Conservation (phyloP, 331 rosid species). For the Malus hybrid region DNA sequence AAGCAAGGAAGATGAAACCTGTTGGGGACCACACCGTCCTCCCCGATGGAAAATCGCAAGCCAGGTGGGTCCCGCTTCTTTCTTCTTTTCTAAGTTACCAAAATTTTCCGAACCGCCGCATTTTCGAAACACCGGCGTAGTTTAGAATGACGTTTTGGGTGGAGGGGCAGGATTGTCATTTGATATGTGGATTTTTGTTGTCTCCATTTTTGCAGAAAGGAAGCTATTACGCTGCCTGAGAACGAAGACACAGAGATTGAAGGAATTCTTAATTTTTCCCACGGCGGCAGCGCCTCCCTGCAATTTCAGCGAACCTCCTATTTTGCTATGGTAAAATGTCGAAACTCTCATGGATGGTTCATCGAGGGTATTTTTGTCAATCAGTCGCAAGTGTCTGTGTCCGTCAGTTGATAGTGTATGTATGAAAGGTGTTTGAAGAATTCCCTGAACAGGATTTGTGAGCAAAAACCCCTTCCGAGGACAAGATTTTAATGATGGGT, state of each 20-base stretch:
- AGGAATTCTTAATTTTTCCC: constrained; percentile 35
- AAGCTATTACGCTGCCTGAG: constrained; percentile 59
- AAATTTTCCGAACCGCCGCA: not conserved
- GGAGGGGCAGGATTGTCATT: not conserved
- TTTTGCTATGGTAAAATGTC: constrained; percentile 50
- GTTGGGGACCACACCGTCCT: constrained; percentile 52
- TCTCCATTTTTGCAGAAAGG: constrained; percentile 39
- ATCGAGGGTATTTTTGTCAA: not conserved
- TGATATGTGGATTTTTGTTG: not conserved
- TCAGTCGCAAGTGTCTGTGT: not conserved
- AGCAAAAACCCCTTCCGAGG: not conserved
- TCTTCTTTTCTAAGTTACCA: not conserved
- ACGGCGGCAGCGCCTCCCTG: constrained; percentile 17
- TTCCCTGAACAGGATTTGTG: not conserved
- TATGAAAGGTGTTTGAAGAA: not conserved
- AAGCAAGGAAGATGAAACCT: constrained; percentile 68
- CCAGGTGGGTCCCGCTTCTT: constrained; percentile 44
- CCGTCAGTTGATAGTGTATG: not conserved
- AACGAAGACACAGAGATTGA: constrained; percentile 30
- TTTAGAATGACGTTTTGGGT: not conserved
- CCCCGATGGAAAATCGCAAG: constrained; percentile 66
- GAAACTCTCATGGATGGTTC: not conserved
- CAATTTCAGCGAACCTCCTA: constrained; percentile 45
- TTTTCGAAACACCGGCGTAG: not conserved
- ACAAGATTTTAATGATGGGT: not conserved